phyloP scores from a whole-genome alignment of 78 protist genomes.

The Emiliania huxleyi region DNA sequence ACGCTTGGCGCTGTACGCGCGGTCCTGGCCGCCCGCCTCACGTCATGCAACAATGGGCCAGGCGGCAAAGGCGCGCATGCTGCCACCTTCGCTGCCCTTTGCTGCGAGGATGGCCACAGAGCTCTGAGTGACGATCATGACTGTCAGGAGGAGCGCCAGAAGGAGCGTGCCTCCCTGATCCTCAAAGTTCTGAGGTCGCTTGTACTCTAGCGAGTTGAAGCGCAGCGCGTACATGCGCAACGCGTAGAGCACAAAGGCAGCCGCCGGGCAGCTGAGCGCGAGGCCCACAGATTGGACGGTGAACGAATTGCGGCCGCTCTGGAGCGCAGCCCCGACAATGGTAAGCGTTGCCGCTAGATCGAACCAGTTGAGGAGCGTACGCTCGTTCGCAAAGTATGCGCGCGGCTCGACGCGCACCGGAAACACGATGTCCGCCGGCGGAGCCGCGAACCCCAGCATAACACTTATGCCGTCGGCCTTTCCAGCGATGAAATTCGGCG shows the following conservation, averaged over 20 bases:
- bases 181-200: background rate
- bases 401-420: background rate
- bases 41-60: too few relatives aligned
- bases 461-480: too few relatives aligned
- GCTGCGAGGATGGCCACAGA: too few relatives aligned
- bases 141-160: background rate
- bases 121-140: too few relatives aligned
- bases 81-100: too few relatives aligned
- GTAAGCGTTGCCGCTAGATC: background rate
- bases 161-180: background rate
- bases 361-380: background rate
- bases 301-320: background rate
- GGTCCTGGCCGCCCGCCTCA: too few relatives aligned
- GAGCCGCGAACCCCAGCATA: background rate
- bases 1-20: too few relatives aligned
- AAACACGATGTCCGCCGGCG: background rate
- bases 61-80: too few relatives aligned
- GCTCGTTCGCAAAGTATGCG: background rate
- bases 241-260: background rate
- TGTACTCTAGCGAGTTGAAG: background rate
- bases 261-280: background rate
- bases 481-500: too few relatives aligned
- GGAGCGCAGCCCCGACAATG: background rate
- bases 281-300: background rate
- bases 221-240: background rate